Evolutionary conservation across 495 filamentous ascomycete species (phyloP).

Genomic region (Neurospora sp.): DNA sequence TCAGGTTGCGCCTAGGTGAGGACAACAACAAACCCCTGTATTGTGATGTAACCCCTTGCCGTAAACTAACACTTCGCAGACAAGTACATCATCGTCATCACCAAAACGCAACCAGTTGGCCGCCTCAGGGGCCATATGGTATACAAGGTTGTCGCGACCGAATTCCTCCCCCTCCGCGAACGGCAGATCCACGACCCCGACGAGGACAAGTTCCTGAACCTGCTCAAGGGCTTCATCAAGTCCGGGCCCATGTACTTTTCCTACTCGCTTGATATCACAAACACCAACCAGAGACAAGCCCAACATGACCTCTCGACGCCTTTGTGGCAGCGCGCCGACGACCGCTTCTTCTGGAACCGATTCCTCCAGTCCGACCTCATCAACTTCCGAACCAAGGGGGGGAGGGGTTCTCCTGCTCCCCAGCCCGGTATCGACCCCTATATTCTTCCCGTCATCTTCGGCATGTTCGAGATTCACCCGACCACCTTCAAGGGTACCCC

Average conservation of each 20-base stretch:
- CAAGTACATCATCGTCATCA: constrained; percentile 95
- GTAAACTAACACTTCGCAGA: constrained; percentile 42
- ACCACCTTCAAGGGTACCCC: constrained; percentile 74
- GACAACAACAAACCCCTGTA: not conserved
- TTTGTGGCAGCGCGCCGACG: constrained; percentile 86
- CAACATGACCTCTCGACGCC: constrained; percentile 56
- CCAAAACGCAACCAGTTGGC: constrained; percentile 84
- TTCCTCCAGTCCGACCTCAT: constrained; percentile 89
- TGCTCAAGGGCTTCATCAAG: constrained; percentile 70
- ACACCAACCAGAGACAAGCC: constrained; percentile 86
- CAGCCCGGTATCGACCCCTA: constrained; percentile 81
- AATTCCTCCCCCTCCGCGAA: constrained; percentile 90
- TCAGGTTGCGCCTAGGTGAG: constrained; percentile 80
- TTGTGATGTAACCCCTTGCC: not conserved
- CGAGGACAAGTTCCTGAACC: constrained; percentile 77
- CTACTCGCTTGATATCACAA: constrained; percentile 90
- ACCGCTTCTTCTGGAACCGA: constrained; percentile 97
- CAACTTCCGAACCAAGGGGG: constrained; percentile 55
- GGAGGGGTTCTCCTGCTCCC: constrained; percentile 46
- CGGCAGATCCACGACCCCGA: constrained; percentile 82
- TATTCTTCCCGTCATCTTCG: constrained; percentile 89
- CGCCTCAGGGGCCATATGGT: constrained; percentile 86
- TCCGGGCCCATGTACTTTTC: constrained; percentile 94
- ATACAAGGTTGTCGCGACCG: constrained; percentile 82
- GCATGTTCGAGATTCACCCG: constrained; percentile 77